Percentiles rank a stretch among this genome's conserved stretches.
Conservation (phyloP, 2,329 filamentous ascomycete species). For the Geosmithia putterillii region DNA sequence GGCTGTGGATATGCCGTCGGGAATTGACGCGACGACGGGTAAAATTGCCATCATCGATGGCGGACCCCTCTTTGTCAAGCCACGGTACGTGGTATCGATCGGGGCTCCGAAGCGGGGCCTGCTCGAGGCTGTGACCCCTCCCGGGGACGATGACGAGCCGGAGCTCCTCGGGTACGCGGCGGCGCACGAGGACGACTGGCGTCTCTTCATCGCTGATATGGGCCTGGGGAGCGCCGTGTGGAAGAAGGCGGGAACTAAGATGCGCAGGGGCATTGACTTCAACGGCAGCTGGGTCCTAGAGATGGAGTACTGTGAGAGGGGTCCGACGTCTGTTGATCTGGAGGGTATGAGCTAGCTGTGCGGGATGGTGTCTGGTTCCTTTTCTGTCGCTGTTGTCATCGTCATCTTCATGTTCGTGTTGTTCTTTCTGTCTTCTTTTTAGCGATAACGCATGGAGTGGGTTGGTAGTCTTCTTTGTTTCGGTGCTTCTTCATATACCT, state of each 20-base stretch:
- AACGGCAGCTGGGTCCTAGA: constrained; percentile 75
- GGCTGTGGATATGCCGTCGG: constrained; percentile 83
- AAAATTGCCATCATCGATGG: constrained; percentile 57
- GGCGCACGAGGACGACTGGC: constrained; percentile 52
- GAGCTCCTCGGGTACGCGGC: constrained; percentile 14
- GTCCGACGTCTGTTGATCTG: not conserved
- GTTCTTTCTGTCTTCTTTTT: not conserved
- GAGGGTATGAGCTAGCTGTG: not conserved
- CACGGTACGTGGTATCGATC: constrained; percentile 73
- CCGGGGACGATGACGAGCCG: constrained; percentile 26
- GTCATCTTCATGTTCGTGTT: not conserved
- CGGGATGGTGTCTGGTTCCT: not conserved
- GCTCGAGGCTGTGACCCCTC: constrained; percentile 58
- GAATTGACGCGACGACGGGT: constrained; percentile 70
- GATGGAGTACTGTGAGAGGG: constrained; percentile 34
- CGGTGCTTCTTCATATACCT: not conserved
- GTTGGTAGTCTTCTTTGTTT: not conserved
- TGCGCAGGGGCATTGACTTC: constrained; percentile 79
- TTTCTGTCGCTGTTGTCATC: not conserved
- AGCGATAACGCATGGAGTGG: not conserved
- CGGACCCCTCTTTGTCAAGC: constrained; percentile 64
- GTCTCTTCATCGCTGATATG: constrained; percentile 74
- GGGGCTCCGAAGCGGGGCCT: constrained; percentile 80
- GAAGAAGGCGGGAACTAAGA: constrained; percentile 71
- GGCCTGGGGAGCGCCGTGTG: constrained; percentile 74